phyloP scores from a whole-genome alignment of 805 yeast genomes.

The Candida insectalens region DNA sequence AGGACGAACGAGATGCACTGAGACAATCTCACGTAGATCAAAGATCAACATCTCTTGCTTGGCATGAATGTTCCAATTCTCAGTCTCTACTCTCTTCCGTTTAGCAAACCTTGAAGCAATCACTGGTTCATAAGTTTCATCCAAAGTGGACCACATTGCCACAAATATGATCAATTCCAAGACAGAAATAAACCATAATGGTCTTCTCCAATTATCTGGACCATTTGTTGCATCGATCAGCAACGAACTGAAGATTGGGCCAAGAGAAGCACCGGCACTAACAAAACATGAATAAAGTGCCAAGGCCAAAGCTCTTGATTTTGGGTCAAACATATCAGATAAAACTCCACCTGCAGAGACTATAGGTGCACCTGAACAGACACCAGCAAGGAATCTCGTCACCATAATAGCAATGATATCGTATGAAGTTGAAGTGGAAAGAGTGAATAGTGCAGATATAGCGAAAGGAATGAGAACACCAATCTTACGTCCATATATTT shows the following conservation, averaged over 20 bases:
- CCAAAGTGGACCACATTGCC: slow-evolving; percentile 23
- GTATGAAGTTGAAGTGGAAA: slow-evolving; percentile 42
- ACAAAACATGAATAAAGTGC: slow-evolving; percentile 40
- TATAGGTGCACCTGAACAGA: slow-evolving; percentile 50
- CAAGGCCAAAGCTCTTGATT: slow-evolving; percentile 42
- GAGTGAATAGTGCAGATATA: slow-evolving; percentile 30
- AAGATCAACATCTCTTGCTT: slow-evolving; percentile 16
- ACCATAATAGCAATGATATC: slow-evolving; percentile 40
- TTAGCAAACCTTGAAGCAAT: slow-evolving; percentile 20
- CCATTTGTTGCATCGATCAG: slow-evolving; percentile 31
- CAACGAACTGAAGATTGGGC: slow-evolving; percentile 47
- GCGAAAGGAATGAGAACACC: slow-evolving; percentile 35
- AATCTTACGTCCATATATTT: slow-evolving; percentile 31
- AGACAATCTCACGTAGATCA: slow-evolving; percentile 15
- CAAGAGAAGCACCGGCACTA: slow-evolving; percentile 60
- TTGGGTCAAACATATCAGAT: slow-evolving; percentile 46
- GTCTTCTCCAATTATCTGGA: slow-evolving; percentile 46
- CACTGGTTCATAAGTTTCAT: slow-evolving; percentile 33
- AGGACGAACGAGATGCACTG: slow-evolving; percentile 28
- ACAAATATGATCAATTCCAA: slow-evolving; percentile 25
- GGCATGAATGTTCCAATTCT: slow-evolving; percentile 24
- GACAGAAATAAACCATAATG: slow-evolving; percentile 40
- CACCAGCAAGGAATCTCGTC: slow-evolving; percentile 50
- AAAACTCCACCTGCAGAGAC: slow-evolving; percentile 53
- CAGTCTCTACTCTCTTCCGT: slow-evolving; percentile 15